Conservation (phyloP, 352 stramenopile species). For the Blastocystis sp. region DNA sequence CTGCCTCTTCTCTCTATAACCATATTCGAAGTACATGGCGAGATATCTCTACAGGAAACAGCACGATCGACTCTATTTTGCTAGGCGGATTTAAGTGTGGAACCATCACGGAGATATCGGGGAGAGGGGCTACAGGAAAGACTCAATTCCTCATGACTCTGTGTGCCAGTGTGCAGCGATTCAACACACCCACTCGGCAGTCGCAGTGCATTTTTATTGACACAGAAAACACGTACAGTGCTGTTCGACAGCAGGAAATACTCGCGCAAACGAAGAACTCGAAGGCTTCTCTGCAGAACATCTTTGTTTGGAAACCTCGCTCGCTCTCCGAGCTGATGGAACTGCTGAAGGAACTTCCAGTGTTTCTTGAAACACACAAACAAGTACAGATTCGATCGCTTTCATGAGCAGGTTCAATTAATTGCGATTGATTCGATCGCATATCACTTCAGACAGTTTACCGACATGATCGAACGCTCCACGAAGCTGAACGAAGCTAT, state of each 20-base stretch:
- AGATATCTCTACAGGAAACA: not conserved
- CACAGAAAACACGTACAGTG: conserved; percentile 27
- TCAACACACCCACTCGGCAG: not conserved
- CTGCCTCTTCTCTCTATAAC: not conserved
- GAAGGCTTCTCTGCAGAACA: not conserved
- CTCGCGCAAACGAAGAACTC: not conserved
- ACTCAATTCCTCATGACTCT: conserved; percentile 13
- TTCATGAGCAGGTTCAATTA: not conserved
- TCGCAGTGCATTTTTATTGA: not conserved
- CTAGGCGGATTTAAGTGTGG: not conserved
- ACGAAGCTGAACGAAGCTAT: not conserved
- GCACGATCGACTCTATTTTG: not conserved
- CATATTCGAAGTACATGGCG: not conserved
- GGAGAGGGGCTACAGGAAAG: conserved; percentile 36
- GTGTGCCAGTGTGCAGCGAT: conserved; percentile 11
- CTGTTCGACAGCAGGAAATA: not conserved
- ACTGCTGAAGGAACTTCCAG: not conserved
- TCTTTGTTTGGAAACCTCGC: not conserved
- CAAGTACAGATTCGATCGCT: not conserved
- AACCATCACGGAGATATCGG: conserved; percentile 17
- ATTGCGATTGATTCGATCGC: conserved; percentile 29
- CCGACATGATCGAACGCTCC: conserved; percentile 18
- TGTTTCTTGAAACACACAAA: not conserved
- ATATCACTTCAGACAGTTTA: conserved; percentile 5
- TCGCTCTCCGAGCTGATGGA: not conserved